A percentile compares a stretch with the other conserved stretches of the same genome.
These are phyloP conservation scores for Physaria fendleri DNA, from an alignment of 345 rosid genomes.

Conservation along the genomic window DNA sequence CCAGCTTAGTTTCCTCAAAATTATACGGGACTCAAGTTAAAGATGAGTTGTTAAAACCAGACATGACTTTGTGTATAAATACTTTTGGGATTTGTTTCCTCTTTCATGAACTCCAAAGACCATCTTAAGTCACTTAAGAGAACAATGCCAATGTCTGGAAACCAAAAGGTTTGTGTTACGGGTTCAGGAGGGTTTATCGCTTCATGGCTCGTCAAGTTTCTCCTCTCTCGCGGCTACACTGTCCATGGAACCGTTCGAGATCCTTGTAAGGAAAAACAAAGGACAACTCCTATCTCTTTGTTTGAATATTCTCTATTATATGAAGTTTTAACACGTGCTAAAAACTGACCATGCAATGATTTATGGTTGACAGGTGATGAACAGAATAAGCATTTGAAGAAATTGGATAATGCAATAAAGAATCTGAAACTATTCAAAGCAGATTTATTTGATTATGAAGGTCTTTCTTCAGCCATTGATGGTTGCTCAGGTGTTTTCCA, in stretches of 20 bases:
- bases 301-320: constrained; percentile 2
- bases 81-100: background rate
- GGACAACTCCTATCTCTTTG: background rate
- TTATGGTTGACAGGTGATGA: constrained; percentile 31
- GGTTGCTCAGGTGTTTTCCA: constrained; percentile 49
- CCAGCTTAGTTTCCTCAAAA: constrained; percentile 5
- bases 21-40: constrained; percentile 9
- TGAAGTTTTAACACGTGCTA: background rate
- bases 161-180: constrained; percentile 44
- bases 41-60: constrained; percentile 19
- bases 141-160: constrained; percentile 11
- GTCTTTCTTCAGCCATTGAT: constrained; percentile 36
- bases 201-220: constrained; percentile 42
- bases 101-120: constrained; percentile 13
- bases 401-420: constrained; percentile 32
- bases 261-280: constrained; percentile 30
- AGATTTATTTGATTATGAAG: constrained; percentile 35
- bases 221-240: constrained; percentile 43
- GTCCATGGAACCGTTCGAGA: constrained; percentile 58
- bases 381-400: constrained; percentile 41
- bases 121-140: constrained; percentile 7
- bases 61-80: constrained; percentile 12
- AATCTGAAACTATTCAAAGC: constrained; percentile 40
- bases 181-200: constrained; percentile 54
- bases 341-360: background rate